These are phyloP conservation scores for Neostapfia colusana DNA, from an alignment of 176 grass and related monocot species.

Conservation along the genomic window DNA sequence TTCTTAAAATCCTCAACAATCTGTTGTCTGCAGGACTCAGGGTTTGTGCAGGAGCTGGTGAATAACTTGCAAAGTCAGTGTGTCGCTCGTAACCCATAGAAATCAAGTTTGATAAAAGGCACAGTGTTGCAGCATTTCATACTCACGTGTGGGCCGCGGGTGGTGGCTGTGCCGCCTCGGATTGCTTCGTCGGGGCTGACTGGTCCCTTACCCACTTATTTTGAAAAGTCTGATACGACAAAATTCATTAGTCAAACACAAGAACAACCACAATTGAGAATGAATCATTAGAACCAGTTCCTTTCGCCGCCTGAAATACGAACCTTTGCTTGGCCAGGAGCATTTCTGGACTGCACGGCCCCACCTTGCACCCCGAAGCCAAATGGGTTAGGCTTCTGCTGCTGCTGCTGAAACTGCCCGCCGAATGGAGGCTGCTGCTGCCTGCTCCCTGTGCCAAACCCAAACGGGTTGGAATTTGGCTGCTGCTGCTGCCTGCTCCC, in stretches of 20 bases:
- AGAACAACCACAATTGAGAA: not conserved
- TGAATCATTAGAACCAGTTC: not conserved
- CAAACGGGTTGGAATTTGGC: conserved; percentile 65
- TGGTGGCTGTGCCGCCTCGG: conserved; percentile 37
- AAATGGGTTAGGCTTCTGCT: conserved; percentile 68
- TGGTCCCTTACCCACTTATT: conserved; percentile 76
- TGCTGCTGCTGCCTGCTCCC: conserved; percentile 57
- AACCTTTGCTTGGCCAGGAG: conserved; percentile 39
- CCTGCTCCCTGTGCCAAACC: conserved; percentile 53
- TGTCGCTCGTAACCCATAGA: not conserved
- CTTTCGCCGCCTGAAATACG: not conserved
- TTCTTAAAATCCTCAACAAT: conserved; percentile 88
- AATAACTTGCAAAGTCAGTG: not conserved
- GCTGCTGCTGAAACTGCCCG: conserved; percentile 46
- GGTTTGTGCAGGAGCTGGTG: conserved; percentile 68
- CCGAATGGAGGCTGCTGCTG: conserved; percentile 23
- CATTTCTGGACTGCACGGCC: conserved; percentile 35
- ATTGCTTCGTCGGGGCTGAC: conserved; percentile 48
- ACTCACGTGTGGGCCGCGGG: conserved; percentile 70
- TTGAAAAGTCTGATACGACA: conserved; percentile 67
- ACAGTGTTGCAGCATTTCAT: not conserved
- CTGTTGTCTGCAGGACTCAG: conserved; percentile 67
- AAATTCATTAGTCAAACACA: conserved; percentile 32
- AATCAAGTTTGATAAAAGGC: not conserved
- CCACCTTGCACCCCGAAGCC: conserved; percentile 74